Percentiles rank a stretch among this genome's conserved stretches.
Evolutionary conservation across 192 early-diverging fungal genomes (phyloP).

Genomic region (Coemansia interrupta): DNA sequence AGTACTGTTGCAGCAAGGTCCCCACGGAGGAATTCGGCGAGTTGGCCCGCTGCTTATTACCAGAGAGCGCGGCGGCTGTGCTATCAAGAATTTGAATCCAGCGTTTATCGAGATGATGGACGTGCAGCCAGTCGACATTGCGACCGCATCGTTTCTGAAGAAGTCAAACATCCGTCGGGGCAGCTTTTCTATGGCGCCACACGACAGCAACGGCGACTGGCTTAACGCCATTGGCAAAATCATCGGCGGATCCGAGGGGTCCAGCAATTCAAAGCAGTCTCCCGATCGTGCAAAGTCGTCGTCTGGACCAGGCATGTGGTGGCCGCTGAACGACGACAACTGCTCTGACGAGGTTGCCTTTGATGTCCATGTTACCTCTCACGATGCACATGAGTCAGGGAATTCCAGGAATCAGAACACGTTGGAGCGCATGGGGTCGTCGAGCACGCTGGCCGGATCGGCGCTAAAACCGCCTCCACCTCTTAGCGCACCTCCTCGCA

Average conservation of each 20-base stretch:
- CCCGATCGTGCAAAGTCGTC: constrained; percentile 6
- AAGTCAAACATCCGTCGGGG: constrained; percentile 43
- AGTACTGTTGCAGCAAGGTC: constrained; percentile 48
- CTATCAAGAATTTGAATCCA: constrained; percentile 39
- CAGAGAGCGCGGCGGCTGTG: constrained; percentile 37
- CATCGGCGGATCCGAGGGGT: constrained; percentile 10
- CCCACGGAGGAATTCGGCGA: constrained; percentile 50
- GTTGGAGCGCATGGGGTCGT: constrained; percentile 37
- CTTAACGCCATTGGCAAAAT: constrained; percentile 20
- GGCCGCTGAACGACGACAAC: constrained; percentile 53
- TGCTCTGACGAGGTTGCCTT: constrained; percentile 46
- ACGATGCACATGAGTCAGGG: constrained; percentile 9
- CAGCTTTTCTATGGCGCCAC: constrained; percentile 38
- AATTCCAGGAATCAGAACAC: background rate
- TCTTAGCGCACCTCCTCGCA: constrained; percentile 18
- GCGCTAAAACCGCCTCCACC: constrained; percentile 12
- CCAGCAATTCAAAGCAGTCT: constrained; percentile 2
- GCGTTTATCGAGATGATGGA: constrained; percentile 54
- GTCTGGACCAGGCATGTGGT: constrained; percentile 49
- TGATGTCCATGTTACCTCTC: constrained; percentile 38
- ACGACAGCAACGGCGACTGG: constrained; percentile 28
- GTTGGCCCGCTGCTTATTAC: constrained; percentile 48
- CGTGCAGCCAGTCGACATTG: constrained; percentile 44
- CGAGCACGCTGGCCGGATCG: constrained; percentile 15
- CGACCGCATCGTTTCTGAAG: constrained; percentile 32